phyloP scores from a whole-genome alignment of 371 early-diverging fungal genomes.

The Lichtheimia hyalospora region DNA sequence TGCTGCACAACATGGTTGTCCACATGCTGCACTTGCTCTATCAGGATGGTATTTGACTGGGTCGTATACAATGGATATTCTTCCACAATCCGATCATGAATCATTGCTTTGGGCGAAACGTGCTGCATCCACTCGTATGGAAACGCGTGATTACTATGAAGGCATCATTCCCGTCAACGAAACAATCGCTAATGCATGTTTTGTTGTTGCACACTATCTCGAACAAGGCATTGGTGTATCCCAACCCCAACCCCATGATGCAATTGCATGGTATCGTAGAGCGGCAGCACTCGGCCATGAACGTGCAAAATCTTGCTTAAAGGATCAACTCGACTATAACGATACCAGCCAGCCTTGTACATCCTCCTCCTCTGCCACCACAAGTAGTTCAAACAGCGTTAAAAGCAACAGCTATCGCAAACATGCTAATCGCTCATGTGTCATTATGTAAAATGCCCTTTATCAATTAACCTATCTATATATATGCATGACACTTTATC shows the following conservation, averaged over 20 bases:
- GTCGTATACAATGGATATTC: conserved; percentile 54
- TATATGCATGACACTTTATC: neutral
- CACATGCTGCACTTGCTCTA: conserved; percentile 81
- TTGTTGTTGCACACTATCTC: conserved; percentile 77
- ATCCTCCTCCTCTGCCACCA: too few species aligned
- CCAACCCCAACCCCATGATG: conserved; percentile 59
- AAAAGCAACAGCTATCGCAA: neutral
- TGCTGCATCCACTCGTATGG: conserved; percentile 42
- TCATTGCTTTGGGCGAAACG: conserved; percentile 77
- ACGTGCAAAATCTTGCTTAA: neutral
- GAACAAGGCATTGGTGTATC: conserved; percentile 72
- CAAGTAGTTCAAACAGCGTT: neutral
- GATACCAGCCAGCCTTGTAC: too few species aligned
- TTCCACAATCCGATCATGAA: conserved; percentile 80
- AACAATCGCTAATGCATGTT: conserved; percentile 73
- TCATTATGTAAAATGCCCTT: neutral
- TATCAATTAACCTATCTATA: neutral
- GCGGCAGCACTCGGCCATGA: conserved; percentile 72
- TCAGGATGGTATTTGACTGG: conserved; percentile 92
- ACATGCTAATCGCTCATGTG: neutral
- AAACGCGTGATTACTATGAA: conserved; percentile 13
- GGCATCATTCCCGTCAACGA: neutral
- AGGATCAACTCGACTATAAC: too few species aligned
- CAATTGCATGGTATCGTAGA: conserved; percentile 69
- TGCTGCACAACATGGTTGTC: conserved; percentile 81